Evolutionary conservation across 2,329 filamentous ascomycete species (phyloP).

Genomic region (Neonectria sp.): DNA sequence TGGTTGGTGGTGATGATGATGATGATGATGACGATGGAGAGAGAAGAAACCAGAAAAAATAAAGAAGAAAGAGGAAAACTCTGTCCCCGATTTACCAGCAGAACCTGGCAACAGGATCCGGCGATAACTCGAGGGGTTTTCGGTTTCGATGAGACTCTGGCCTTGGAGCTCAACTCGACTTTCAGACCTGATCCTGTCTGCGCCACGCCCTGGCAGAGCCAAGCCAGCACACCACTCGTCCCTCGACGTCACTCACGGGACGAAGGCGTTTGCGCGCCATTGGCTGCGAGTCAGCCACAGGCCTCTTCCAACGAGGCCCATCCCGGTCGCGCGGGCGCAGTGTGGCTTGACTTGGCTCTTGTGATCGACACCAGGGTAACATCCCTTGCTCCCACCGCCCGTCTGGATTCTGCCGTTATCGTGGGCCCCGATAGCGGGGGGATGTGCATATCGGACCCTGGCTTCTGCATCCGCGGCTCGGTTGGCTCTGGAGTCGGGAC

Average conservation of each 20-base stretch:
- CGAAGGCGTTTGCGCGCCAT: not conserved
- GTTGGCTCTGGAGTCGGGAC: not conserved
- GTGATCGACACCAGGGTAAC: not conserved
- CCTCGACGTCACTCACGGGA: slow-evolving; percentile 6
- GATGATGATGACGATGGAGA: not conserved
- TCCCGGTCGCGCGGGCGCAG: not conserved
- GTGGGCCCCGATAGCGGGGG: not conserved
- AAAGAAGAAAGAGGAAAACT: not conserved
- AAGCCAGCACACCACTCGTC: not conserved
- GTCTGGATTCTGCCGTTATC: not conserved
- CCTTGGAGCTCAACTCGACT: not conserved
- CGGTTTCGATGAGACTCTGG: not conserved
- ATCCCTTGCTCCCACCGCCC: not conserved
- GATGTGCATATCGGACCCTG: not conserved
- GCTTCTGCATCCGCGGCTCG: not conserved
- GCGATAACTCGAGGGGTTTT: not conserved
- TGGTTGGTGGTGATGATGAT: not conserved
- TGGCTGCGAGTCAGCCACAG: not conserved
- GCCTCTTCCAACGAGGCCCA: not conserved
- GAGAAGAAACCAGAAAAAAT: not conserved
- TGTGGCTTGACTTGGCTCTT: slow-evolving; percentile 1
- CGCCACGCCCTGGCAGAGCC: not conserved
- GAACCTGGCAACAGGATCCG: not conserved
- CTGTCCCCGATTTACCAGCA: not conserved
- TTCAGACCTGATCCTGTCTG: not conserved